Conservation (phyloP, 176 grass and related monocot genomes). For the Hsuehochloa calcarea region DNA sequence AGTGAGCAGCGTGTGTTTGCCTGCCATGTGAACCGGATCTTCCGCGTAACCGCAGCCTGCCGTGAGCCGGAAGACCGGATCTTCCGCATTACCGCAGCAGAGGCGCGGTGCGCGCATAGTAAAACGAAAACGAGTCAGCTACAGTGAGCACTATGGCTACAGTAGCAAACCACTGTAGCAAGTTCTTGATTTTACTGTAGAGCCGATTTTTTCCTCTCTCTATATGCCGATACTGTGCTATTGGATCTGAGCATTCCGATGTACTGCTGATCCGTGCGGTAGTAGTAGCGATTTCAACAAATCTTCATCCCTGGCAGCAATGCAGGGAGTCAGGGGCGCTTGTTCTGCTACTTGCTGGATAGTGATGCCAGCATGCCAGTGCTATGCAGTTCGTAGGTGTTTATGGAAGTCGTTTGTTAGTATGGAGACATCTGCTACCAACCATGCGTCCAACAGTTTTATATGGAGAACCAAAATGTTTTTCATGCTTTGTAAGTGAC, state of each 20-base stretch:
- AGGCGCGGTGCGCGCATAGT: too few species aligned
- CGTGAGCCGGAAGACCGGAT: too few species aligned
- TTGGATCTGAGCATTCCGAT: too few species aligned
- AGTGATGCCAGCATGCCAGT: constrained; percentile 13
- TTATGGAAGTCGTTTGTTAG: not conserved
- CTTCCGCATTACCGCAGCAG: too few species aligned
- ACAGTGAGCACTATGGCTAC: too few species aligned
- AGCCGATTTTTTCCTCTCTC: too few species aligned
- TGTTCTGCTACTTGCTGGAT: constrained; percentile 16
- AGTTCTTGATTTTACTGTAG: too few species aligned
- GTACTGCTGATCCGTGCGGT: not conserved
- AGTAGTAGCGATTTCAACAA: not conserved
- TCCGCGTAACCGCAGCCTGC: too few species aligned
- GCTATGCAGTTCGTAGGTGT: not conserved
- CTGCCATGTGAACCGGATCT: not conserved
- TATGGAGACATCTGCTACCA: not conserved
- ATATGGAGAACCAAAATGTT: not conserved
- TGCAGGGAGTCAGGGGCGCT: not conserved
- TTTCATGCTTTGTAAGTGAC: constrained; percentile 11
- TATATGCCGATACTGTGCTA: too few species aligned
- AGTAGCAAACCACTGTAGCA: too few species aligned
- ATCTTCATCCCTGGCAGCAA: constrained; percentile 3
- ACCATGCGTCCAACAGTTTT: not conserved
- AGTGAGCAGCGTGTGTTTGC: not conserved
- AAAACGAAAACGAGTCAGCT: too few species aligned